phyloP scores from a whole-genome alignment of 257 asterid species.

The Rhazya stricta region DNA sequence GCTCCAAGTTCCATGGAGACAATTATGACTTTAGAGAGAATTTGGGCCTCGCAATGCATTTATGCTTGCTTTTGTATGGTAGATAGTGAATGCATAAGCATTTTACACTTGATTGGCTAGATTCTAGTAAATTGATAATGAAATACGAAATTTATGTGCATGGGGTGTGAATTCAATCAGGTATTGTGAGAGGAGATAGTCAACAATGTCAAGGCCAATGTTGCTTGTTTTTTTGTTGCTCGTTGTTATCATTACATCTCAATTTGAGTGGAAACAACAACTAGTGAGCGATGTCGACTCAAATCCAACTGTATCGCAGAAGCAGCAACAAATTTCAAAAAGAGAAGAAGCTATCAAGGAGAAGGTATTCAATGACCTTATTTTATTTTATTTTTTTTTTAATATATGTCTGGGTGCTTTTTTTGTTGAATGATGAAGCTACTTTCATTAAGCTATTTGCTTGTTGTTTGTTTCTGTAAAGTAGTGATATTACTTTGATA shows the following conservation, averaged over 20 bases:
- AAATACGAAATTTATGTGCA: not conserved
- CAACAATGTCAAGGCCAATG: slow-evolving; percentile 70
- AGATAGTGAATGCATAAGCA: not conserved
- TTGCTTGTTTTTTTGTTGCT: slow-evolving; percentile 66
- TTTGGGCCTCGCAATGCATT: not conserved
- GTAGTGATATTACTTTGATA: not conserved
- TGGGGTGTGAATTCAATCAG: slow-evolving; percentile 22
- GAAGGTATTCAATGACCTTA: slow-evolving; percentile 52
- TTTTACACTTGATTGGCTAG: not conserved
- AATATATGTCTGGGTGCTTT: slow-evolving; percentile 7
- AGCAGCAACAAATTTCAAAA: slow-evolving; percentile 55
- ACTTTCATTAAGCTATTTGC: not conserved
- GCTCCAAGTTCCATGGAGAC: not conserved
- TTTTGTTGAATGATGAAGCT: not conserved
- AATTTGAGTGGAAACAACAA: slow-evolving; percentile 87
- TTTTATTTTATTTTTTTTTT: not conserved
- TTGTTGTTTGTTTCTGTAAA: not conserved
- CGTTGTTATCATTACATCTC: slow-evolving; percentile 65
- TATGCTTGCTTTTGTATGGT: not conserved
- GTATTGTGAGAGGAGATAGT: slow-evolving; percentile 36
- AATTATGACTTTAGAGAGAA: not conserved
- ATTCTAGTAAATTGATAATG: slow-evolving; percentile 3
- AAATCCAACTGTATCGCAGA: slow-evolving; percentile 50
- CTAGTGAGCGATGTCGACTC: slow-evolving; percentile 54
- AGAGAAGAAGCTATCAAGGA: slow-evolving; percentile 72